A percentile compares a stretch with the other conserved stretches of the same genome.
These are phyloP conservation scores for Sclerotinia trifoliorum DNA, from an alignment of 2,329 filamentous ascomycete genomes.

Conservation along the genomic window DNA sequence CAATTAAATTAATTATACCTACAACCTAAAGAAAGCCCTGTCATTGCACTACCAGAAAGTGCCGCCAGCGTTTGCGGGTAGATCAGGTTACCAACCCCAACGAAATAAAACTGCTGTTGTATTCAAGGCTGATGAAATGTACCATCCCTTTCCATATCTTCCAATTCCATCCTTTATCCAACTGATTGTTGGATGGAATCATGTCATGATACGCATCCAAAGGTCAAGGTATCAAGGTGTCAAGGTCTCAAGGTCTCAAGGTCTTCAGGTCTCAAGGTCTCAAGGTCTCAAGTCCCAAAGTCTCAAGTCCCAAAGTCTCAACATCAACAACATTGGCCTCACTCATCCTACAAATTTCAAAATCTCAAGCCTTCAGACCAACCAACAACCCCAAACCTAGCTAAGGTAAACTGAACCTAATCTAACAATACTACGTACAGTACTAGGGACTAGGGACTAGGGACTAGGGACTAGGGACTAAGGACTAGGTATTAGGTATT, in stretches of 20 bases:
- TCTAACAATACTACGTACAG: not conserved
- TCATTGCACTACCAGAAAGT: constrained; percentile 12
- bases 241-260: too few relatives aligned
- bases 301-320: not conserved
- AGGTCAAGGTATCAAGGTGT: too few relatives aligned
- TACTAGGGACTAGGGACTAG: too few relatives aligned
- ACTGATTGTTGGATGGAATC: not conserved
- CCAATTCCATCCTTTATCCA: not conserved
- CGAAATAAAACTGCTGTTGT: too few relatives aligned
- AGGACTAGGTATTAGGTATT: too few relatives aligned
- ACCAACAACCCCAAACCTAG: not conserved
- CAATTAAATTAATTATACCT: too few relatives aligned
- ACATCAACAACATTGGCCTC: not conserved
- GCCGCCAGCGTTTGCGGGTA: constrained; percentile 15
- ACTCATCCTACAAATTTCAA: not conserved
- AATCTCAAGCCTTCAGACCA: not conserved
- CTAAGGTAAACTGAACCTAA: not conserved
- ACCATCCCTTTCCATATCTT: not conserved
- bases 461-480: not conserved
- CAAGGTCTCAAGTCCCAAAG: too few relatives aligned
- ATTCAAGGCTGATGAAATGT: too few relatives aligned
- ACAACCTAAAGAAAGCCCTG: too few relatives aligned
- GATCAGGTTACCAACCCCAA: not conserved
- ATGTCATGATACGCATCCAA: not conserved
- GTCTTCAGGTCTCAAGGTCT: too few relatives aligned